These are phyloP conservation scores for Rusavskia elegans DNA, from an alignment of 495 filamentous ascomycete species.

Conservation along the genomic window DNA sequence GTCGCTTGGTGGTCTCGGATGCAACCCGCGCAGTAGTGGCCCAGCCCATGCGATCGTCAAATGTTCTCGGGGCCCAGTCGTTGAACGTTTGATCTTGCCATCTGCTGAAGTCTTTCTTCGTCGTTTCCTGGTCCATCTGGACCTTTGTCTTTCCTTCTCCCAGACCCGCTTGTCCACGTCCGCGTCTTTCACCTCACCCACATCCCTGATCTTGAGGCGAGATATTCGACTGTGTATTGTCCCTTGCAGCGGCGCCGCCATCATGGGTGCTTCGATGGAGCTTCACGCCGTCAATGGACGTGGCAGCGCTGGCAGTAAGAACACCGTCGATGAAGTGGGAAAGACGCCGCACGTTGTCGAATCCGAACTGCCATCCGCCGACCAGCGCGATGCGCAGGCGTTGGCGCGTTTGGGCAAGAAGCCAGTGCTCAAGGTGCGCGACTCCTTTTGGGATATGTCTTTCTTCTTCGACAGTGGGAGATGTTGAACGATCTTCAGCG, in stretches of 20 bases:
- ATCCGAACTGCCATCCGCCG: neutral
- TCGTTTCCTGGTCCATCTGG: neutral
- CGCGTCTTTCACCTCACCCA: neutral
- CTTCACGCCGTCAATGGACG: neutral
- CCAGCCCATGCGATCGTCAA: neutral
- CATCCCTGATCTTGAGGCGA: neutral
- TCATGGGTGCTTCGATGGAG: neutral
- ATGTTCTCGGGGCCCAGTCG: neutral
- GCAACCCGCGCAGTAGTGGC: neutral
- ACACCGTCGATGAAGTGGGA: neutral
- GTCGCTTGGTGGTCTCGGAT: neutral
- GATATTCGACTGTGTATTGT: neutral
- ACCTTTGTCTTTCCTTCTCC: neutral
- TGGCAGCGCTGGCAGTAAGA: neutral
- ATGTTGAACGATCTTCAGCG: constrained; percentile 16
- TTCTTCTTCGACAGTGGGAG: neutral
- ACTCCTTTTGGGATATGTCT: neutral
- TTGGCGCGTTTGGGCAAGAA: constrained; percentile 34
- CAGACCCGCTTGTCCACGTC: neutral
- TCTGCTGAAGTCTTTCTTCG: neutral
- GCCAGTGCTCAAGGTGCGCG: constrained; percentile 26
- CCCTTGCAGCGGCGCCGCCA: neutral
- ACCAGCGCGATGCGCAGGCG: constrained; percentile 20
- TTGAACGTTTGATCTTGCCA: neutral
- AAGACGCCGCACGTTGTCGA: constrained; percentile 2